Conservation (phyloP, 768 basidiomycete genomes). For the Hygrophoropsis aurantiaca region DNA sequence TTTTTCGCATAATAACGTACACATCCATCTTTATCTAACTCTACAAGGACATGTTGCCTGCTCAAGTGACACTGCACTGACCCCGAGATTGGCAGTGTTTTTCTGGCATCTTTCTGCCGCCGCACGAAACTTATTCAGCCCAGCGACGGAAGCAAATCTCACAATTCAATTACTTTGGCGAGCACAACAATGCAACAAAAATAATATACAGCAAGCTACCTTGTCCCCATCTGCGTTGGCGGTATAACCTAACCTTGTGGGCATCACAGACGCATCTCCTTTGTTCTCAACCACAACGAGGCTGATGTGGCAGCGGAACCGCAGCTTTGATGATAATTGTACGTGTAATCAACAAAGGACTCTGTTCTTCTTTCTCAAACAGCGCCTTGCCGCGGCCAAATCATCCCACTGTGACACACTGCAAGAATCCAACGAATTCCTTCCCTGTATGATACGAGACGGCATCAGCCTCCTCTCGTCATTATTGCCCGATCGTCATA, state of each 20-base stretch:
- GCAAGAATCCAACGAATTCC: slow-evolving; percentile 2
- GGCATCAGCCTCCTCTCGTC: slow-evolving; percentile 5
- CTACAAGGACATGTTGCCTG: slow-evolving; percentile 29
- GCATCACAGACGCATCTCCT: neutral
- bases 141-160: no score
- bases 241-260: no score
- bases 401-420: neutral
- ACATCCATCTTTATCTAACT: slow-evolving; percentile 29
- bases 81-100: slow-evolving; percentile 29
- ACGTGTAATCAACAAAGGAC: slow-evolving; percentile 14
- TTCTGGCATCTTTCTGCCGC: slow-evolving; percentile 15
- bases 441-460: slow-evolving; percentile 2
- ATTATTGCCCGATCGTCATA: slow-evolving; percentile 8
- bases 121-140: neutral
- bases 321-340: slow-evolving; percentile 14
- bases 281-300: slow-evolving; percentile 16
- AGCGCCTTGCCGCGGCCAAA: neutral
- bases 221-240: no score
- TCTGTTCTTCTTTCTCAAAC: neutral
- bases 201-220: no score
- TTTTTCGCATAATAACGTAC: slow-evolving; percentile 28
- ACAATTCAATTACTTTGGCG: no score
- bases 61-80: slow-evolving; percentile 28
- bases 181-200: no score
- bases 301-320: slow-evolving; percentile 20